These are phyloP conservation scores for Gnomoniopsis sp. DNA, from an alignment of 2,329 filamentous ascomycete genomes.

Conservation along the genomic window DNA sequence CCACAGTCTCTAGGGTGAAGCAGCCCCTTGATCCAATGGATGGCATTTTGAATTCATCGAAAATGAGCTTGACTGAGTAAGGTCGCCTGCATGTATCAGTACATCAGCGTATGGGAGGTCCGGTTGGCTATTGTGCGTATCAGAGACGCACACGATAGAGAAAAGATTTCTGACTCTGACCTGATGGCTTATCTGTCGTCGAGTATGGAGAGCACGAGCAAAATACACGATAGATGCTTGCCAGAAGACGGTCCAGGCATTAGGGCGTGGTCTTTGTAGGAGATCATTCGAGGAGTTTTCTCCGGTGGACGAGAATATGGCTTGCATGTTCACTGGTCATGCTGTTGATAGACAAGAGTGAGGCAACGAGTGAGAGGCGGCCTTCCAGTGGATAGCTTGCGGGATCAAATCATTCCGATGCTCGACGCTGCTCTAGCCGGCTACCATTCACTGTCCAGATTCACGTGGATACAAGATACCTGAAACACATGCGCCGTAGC, in stretches of 20 bases:
- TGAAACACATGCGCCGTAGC: neutral
- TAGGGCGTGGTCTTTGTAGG: neutral
- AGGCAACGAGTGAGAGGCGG: too few relatives aligned
- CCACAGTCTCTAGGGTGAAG: slow-evolving; percentile 31
- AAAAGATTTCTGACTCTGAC: neutral
- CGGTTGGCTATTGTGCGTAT: slow-evolving; percentile 35
- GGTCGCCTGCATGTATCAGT: slow-evolving; percentile 37
- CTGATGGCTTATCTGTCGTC: neutral
- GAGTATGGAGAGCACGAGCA: neutral
- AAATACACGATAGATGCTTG: neutral
- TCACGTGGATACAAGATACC: too few relatives aligned
- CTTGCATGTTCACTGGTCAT: too few relatives aligned
- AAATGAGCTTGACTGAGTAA: slow-evolving; percentile 33
- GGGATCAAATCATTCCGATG: too few relatives aligned
- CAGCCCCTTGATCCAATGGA: slow-evolving; percentile 30
- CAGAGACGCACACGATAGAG: slow-evolving; percentile 35
- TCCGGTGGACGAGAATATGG: neutral
- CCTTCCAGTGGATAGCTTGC: too few relatives aligned
- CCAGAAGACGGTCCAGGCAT: neutral
- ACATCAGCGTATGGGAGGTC: slow-evolving; percentile 33
- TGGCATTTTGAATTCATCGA: slow-evolving; percentile 31
- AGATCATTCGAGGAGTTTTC: neutral
- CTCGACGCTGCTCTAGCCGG: too few relatives aligned
- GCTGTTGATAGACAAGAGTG: too few relatives aligned
- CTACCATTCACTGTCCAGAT: too few relatives aligned